phyloP scores from a whole-genome alignment of 768 basidiomycete genomes.

The Termitomyces titanicus region DNA sequence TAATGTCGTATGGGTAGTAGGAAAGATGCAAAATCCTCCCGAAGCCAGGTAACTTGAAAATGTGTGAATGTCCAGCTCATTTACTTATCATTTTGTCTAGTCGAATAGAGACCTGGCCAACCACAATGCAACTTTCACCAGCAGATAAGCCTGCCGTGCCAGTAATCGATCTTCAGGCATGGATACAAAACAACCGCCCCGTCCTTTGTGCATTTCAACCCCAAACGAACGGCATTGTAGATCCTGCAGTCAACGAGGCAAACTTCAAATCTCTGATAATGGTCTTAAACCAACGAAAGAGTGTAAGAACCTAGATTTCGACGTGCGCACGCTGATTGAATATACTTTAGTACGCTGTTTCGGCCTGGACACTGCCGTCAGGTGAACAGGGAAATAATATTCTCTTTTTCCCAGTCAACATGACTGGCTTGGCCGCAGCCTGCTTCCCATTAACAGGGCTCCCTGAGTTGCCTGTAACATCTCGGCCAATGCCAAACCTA shows the following conservation, averaged over 20 bases:
- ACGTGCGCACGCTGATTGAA: neutral
- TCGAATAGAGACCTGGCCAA: conserved; percentile 52
- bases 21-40: conserved; percentile 21
- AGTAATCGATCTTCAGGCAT: conserved; percentile 34
- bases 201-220: conserved; percentile 40
- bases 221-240: conserved; percentile 21
- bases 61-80: neutral
- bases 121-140: conserved; percentile 34
- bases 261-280: conserved; percentile 38
- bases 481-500: neutral
- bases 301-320: conserved; percentile 32
- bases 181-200: conserved; percentile 42
- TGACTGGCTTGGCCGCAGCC: conserved; percentile 24
- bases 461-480: conserved; percentile 30
- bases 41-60: conserved; percentile 29
- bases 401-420: conserved; percentile 32
- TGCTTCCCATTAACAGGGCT: conserved; percentile 37
- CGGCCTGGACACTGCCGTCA: conserved; percentile 32
- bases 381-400: conserved; percentile 32
- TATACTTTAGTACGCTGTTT: conserved; percentile 32
- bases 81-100: conserved; percentile 26
- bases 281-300: conserved; percentile 37
- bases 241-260: conserved; percentile 37
- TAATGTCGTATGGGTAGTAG: conserved; percentile 37
- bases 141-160: conserved; percentile 40